Conservation (phyloP, 169 alveolate species). For the Cryptosporidium canis region DNA sequence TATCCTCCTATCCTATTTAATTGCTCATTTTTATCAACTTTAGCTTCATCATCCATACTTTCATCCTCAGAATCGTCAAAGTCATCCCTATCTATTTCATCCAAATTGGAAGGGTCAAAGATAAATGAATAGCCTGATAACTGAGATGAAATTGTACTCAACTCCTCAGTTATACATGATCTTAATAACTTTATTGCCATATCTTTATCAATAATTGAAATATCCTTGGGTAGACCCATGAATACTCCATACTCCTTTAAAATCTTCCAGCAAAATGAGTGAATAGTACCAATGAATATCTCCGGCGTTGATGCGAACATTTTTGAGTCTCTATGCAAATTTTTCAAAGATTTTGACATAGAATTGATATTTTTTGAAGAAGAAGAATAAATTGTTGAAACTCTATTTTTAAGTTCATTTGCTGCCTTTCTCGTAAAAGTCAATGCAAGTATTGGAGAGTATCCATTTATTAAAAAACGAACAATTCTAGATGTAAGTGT, state of each 20-base stretch:
- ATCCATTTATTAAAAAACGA: conserved; percentile 74
- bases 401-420: conserved; percentile 74
- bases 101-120: not conserved
- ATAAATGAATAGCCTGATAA: not conserved
- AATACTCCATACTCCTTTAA: conserved; percentile 63
- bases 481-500: conserved; percentile 82
- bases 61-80: conserved; percentile 27
- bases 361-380: not conserved
- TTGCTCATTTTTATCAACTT: not conserved
- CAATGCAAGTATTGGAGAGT: conserved; percentile 76
- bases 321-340: not conserved
- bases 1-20: not conserved
- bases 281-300: conserved; percentile 76
- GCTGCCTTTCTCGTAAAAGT: conserved; percentile 81
- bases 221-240: conserved; percentile 67
- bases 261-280: conserved; percentile 77
- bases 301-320: conserved; percentile 3
- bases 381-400: conserved; percentile 60
- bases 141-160: not conserved
- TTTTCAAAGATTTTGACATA: not conserved
- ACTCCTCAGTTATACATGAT: conserved; percentile 24
- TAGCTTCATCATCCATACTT: not conserved
- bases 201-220: conserved; percentile 35
- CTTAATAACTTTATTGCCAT: conserved; percentile 8
- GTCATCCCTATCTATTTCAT: conserved; percentile 38